A percentile compares a stretch with the other conserved stretches of the same genome.
phyloP scores from a whole-genome alignment of 2,329 filamentous ascomycete genomes.

The Fusarium ambrosium region DNA sequence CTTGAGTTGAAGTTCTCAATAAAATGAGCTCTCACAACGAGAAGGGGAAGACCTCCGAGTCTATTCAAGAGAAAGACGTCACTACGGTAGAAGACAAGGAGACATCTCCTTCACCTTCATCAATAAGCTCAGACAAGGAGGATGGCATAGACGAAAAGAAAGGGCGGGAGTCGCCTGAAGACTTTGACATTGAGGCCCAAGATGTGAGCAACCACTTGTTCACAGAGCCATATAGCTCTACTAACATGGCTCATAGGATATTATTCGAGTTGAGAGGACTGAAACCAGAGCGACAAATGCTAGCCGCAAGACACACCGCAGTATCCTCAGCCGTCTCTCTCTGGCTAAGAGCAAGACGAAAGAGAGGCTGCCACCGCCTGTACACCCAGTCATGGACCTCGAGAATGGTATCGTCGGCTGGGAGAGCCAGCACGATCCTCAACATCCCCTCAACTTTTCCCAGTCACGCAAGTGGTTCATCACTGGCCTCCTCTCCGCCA shows the following conservation, averaged over 20 bases:
- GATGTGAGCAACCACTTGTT: constrained; percentile 20
- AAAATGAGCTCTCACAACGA: constrained; percentile 14
- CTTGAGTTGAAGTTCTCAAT: not conserved
- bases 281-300: constrained; percentile 32
- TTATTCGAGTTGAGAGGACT: constrained; percentile 31
- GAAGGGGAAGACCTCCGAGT: constrained; percentile 14
- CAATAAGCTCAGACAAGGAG: not conserved
- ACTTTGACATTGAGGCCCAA: constrained; percentile 43
- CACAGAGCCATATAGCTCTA: not conserved
- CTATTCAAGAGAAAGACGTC: constrained; percentile 17
- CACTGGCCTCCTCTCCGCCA: constrained; percentile 67
- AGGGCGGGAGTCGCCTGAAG: constrained; percentile 21
- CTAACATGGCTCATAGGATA: constrained; percentile 15
- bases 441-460: constrained; percentile 71
- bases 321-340: constrained; percentile 44
- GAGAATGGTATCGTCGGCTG: constrained; percentile 69
- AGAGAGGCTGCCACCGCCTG: constrained; percentile 51
- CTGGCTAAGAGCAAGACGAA: constrained; percentile 41
- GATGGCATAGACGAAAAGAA: constrained; percentile 21
- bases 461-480: constrained; percentile 69
- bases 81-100: constrained; percentile 28
- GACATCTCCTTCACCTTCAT: not conserved
- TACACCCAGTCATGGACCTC: constrained; percentile 65
- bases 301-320: constrained; percentile 42
- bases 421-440: constrained; percentile 70